Conservation (phyloP, 129 eudicot genomes). For the Deinandra increscens region DNA sequence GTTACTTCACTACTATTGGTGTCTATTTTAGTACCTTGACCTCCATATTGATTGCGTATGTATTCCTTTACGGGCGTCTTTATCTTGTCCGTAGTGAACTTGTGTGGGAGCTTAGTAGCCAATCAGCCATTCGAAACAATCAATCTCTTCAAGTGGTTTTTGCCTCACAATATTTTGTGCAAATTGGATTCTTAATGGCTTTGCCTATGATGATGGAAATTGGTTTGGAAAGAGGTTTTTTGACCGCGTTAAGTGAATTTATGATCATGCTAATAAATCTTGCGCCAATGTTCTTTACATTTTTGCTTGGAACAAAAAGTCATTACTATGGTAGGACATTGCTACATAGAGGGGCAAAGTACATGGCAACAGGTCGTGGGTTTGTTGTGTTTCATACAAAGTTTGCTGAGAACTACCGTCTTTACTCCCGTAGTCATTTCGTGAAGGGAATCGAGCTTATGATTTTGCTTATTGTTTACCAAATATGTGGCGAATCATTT, state of each 20-base stretch:
- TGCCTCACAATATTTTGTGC: constrained; percentile 86
- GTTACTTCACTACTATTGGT: constrained; percentile 81
- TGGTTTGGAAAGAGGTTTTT: constrained; percentile 76
- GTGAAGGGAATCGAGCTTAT: constrained; percentile 85
- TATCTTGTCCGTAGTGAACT: constrained; percentile 89
- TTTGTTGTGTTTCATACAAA: constrained; percentile 22
- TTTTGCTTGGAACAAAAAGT: constrained; percentile 52
- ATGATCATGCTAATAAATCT: constrained; percentile 73
- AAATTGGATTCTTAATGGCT: constrained; percentile 79
- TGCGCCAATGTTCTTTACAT: constrained; percentile 79
- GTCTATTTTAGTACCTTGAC: constrained; percentile 79
- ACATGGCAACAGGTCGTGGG: constrained; percentile 59
- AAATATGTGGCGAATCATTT: constrained; percentile 59
- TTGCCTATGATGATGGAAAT: constrained; percentile 97
- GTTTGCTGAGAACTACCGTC: constrained; percentile 34
- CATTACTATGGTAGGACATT: no score
- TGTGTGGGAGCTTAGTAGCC: constrained; percentile 50
- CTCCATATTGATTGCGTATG: constrained; percentile 77
- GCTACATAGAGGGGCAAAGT: no score
- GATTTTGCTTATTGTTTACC: constrained; percentile 65
- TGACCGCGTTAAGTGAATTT: constrained; percentile 79
- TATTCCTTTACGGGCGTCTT: constrained; percentile 80
- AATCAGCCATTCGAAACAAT: constrained; percentile 53
- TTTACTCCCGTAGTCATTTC: constrained; percentile 87
- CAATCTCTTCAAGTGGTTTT: constrained; percentile 71